Percentiles rank a stretch among this genome's conserved stretches.
Evolutionary conservation across 2,329 filamentous ascomycete genomes (phyloP).

Genomic region (Colletotrichum sp.): DNA sequence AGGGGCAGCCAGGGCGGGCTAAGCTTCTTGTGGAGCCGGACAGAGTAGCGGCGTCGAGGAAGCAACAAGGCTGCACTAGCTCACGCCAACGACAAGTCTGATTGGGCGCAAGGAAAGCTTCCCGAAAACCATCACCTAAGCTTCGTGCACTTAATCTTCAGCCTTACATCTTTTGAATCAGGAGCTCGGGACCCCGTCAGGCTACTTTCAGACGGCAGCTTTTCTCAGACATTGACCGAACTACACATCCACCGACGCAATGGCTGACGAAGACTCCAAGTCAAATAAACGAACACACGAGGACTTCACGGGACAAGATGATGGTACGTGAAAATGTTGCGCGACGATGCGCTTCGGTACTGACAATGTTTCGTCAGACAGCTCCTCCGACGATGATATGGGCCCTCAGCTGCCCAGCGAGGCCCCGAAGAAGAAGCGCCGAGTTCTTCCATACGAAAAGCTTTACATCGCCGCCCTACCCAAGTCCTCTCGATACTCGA

Average conservation of each 20-base stretch:
- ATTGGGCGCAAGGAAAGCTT: conserved; percentile 13
- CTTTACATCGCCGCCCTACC: conserved; percentile 92
- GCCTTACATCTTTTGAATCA: neutral
- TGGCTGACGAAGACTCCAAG: conserved; percentile 38
- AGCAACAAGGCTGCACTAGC: conserved; percentile 5
- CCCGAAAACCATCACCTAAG: neutral
- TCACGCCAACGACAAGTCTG: neutral
- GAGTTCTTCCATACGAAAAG: conserved; percentile 92
- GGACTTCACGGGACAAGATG: conserved; percentile 55
- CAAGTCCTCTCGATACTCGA: conserved; percentile 81
- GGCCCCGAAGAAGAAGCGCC: conserved; percentile 82
- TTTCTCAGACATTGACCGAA: neutral
- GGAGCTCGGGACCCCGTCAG: neutral
- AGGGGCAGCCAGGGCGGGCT: neutral
- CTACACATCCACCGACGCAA: conserved; percentile 18
- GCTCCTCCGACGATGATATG: conserved; percentile 89
- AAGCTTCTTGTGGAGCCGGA: neutral
- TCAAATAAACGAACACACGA: conserved; percentile 62
- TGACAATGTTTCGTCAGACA: conserved; percentile 44
- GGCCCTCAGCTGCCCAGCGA: conserved; percentile 87
- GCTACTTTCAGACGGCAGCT: neutral
- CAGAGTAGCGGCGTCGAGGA: neutral
- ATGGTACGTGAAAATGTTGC: conserved; percentile 34
- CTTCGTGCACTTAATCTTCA: neutral
- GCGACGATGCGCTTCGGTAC: neutral